Conservation (phyloP, 306 rosid genomes). For the Geum urbanum region DNA sequence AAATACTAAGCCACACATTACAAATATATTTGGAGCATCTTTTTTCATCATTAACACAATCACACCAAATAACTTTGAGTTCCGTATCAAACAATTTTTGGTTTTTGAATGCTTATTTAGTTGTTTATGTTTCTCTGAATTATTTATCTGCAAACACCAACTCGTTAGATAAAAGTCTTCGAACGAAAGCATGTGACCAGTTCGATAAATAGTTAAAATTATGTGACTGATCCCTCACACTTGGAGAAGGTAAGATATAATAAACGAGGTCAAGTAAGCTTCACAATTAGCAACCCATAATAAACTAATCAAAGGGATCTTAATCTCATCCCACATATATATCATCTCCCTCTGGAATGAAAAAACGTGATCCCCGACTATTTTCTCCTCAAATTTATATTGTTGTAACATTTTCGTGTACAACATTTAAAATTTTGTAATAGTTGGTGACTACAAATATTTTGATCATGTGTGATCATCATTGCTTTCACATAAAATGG, state of each 20-base stretch:
- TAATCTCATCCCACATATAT: not conserved
- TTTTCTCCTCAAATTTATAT: not conserved
- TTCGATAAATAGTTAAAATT: not conserved
- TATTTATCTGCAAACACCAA: not conserved
- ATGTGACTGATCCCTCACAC: constrained; percentile 11
- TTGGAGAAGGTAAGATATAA: constrained; percentile 9
- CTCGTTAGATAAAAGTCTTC: not conserved
- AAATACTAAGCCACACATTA: constrained; percentile 3
- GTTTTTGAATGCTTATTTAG: constrained; percentile 1
- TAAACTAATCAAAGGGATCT: not conserved
- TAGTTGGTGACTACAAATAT: no score
- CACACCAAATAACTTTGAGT: constrained; percentile 1
- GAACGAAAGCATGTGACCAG: constrained; percentile 15
- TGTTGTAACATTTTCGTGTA: no score
- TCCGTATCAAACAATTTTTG: no score
- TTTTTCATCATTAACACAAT: no score
- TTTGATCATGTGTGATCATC: no score
- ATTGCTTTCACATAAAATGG: no score
- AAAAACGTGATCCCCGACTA: not conserved
- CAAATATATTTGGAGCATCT: constrained; percentile 7
- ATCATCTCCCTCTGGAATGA: not conserved
- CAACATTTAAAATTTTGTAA: no score
- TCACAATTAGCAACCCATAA: not conserved
- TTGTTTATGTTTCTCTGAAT: not conserved
- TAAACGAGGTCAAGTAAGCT: constrained; percentile 20